Percentiles rank a stretch among this genome's conserved stretches.
Conservation (phyloP, 768 basidiomycete species). For the Mycena galopus region DNA sequence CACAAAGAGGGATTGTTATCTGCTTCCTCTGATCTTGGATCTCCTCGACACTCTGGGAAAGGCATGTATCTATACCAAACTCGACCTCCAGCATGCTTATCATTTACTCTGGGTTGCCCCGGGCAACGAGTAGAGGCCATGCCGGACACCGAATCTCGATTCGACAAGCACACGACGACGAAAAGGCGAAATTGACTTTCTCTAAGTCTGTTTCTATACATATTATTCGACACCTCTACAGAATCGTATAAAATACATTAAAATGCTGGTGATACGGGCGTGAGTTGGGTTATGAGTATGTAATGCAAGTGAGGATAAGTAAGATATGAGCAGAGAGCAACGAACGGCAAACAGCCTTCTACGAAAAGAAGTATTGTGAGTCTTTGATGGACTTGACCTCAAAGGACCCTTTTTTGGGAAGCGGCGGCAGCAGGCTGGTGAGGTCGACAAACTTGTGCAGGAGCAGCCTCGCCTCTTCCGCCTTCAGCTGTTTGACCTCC, state of each 20-base stretch:
- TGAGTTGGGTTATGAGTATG: constrained; percentile 32
- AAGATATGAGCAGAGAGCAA: constrained; percentile 16
- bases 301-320: constrained; percentile 29
- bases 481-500: background rate
- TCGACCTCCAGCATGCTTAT: no score
- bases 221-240: constrained; percentile 31
- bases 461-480: constrained; percentile 8
- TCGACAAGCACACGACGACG: no score
- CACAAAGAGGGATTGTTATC: no score
- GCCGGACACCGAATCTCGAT: no score
- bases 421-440: constrained; percentile 79
- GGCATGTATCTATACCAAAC: no score
- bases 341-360: constrained; percentile 37
- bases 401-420: constrained; percentile 90
- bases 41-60: no score
- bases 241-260: constrained; percentile 34
- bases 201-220: constrained; percentile 7
- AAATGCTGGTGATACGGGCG: constrained; percentile 30
- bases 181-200: no score
- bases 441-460: constrained; percentile 80
- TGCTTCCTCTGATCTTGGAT: no score
- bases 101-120: no score
- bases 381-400: constrained; percentile 85
- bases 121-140: no score
- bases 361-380: constrained; percentile 96